Evolutionary conservation across 495 filamentous ascomycete species (phyloP), one percentile per base, ranked within the genome.

Genomic region (Tuber borchii): DNA sequence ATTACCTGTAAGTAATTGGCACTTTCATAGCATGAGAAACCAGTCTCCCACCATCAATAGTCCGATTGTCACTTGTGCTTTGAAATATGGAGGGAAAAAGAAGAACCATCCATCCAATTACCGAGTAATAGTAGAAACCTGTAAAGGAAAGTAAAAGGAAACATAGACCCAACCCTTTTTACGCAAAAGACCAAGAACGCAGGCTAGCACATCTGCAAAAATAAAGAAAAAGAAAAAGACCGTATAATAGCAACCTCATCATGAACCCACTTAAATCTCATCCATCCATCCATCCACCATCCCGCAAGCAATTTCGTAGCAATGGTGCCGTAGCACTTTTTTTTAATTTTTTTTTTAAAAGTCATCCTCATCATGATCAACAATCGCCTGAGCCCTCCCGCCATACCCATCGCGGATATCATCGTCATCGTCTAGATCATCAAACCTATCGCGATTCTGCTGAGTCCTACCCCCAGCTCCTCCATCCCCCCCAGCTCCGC

Each of bases 401-500:
- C 78, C 78, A 74, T 79, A 79, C 71, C 76, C 75, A 70, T 74
- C 77, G 68, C 72, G 70, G 6, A 79, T 17, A 22, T 85, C 84
- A 71, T 87, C 84, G 8, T 82, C 77, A 16, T 82, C 65, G 76
- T 81, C 76, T 76, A 81, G 83, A 9, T 51, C 77, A 26, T 71
- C 72, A 26, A 51, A 74, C 37, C 73, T 73, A 40, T 68, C 34
- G 8, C 73, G 74, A 56, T 26, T 69, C 31, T 61, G 73, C 68
- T 76, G 79, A 46, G 73, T 76, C n/a, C 46, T 72, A 82, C 82
- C 61, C 82, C 81, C 71, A 84, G 84, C 26, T 77, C 80, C 61
- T 78, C 81, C 19, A 71, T 79, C 16, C 83, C 77, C 71, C 86
- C 85, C 74, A 86, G 84, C 12, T 85, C 86, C 26, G 86, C 84